These are phyloP conservation scores for Coemansia sp. DNA, from an alignment of 192 early-diverging fungal genomes.

Conservation along the genomic window DNA sequence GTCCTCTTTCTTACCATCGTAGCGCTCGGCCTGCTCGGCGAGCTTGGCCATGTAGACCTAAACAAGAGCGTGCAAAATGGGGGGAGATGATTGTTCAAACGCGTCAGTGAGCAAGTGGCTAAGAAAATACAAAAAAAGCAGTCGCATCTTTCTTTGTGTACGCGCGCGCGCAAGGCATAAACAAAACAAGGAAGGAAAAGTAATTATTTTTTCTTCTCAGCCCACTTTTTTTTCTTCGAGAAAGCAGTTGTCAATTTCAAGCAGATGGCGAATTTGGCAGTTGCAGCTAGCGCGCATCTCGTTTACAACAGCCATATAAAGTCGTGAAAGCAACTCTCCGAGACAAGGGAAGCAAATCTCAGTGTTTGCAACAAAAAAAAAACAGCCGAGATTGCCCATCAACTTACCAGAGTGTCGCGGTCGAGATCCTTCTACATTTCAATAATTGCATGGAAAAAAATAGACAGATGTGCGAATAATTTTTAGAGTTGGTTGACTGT, in stretches of 20 bases:
- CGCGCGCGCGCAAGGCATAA: slow-evolving; percentile 4
- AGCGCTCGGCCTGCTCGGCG: slow-evolving; percentile 98
- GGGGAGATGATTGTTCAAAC: neutral
- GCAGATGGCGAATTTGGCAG: slow-evolving; percentile 6
- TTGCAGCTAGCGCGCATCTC: neutral
- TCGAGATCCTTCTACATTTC: slow-evolving; percentile 40
- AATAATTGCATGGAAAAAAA: neutral
- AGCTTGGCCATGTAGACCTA: slow-evolving; percentile 98
- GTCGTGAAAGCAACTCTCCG: neutral
- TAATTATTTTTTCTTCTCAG: neutral
- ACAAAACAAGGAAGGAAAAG: no score
- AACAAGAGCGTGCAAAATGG: neutral
- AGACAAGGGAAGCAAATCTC: no score
- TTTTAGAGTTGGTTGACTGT: no score
- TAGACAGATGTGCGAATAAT: neutral
- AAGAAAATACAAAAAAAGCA: neutral
- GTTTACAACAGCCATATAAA: neutral
- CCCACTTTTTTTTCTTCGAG: no score
- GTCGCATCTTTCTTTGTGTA: neutral
- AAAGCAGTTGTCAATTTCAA: slow-evolving; percentile 4
- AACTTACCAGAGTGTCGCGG: slow-evolving; percentile 56
- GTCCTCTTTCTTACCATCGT: slow-evolving; percentile 83
- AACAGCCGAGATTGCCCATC: neutral
- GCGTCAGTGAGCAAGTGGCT: neutral
- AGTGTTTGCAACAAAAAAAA: neutral